Evolutionary conservation across 2,329 filamentous ascomycete genomes (phyloP).

Genomic region (Fusarium lateritium): DNA sequence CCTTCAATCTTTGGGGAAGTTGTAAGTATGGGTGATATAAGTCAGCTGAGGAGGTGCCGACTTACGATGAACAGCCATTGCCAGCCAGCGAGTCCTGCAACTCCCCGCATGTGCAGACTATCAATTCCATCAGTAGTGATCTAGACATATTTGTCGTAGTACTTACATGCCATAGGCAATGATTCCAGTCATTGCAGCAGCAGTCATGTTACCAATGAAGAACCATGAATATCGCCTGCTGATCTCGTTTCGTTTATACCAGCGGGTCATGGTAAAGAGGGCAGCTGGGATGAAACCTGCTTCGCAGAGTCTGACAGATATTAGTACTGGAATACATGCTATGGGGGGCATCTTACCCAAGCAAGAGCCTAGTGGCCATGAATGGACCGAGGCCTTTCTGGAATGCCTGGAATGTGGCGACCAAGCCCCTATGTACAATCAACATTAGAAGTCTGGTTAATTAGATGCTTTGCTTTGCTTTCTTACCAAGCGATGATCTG

Average conservation of each 20-base stretch:
- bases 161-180: constrained; percentile 56
- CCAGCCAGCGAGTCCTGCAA: constrained; percentile 71
- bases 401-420: constrained; percentile 54
- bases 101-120: constrained; percentile 26
- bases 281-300: constrained; percentile 59
- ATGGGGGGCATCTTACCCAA: constrained; percentile 34
- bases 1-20: constrained; percentile 50
- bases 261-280: constrained; percentile 61
- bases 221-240: constrained; percentile 60
- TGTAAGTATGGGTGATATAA: no score
- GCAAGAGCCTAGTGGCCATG: constrained; percentile 56
- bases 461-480: background rate
- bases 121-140: no score
- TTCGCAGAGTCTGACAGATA: constrained; percentile 37
- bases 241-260: constrained; percentile 62
- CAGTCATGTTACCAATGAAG: constrained; percentile 61
- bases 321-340: background rate
- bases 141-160: background rate
- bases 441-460: background rate
- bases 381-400: constrained; percentile 47
- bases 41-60: background rate
- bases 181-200: constrained; percentile 57
- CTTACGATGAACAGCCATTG: constrained; percentile 72
- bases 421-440: constrained; percentile 50
- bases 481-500: constrained; percentile 52